Conservation (phyloP, 495 filamentous ascomycete species). For the Corynascus novoguineensis region DNA sequence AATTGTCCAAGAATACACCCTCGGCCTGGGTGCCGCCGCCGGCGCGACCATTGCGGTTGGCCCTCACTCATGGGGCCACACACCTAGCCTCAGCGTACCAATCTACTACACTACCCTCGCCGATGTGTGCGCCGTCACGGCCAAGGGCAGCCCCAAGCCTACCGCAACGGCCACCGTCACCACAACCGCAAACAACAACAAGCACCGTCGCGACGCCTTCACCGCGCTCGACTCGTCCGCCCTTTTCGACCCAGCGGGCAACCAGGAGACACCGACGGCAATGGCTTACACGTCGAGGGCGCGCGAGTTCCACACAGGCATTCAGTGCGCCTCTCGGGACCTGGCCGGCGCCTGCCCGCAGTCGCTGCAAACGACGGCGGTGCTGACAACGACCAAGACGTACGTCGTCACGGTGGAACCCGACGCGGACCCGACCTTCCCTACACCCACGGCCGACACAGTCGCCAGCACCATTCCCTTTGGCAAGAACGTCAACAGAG, state of each 20-base stretch:
- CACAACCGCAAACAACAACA: neutral
- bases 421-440: constrained; percentile 34
- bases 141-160: constrained; percentile 9
- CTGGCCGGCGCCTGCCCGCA: constrained; percentile 45
- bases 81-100: constrained; percentile 40
- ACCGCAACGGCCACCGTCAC: constrained; percentile 21
- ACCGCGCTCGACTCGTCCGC: no score
- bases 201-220: no score
- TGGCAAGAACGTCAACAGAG: neutral
- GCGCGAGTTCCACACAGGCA: constrained; percentile 34
- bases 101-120: constrained; percentile 51
- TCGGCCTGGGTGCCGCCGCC: constrained; percentile 47
- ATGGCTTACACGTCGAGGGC: no score
- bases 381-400: constrained; percentile 30
- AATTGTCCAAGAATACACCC: constrained; percentile 43
- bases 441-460: constrained; percentile 22
- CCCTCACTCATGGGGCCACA: constrained; percentile 45
- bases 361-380: constrained; percentile 39
- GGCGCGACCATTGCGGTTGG: constrained; percentile 45
- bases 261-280: no score
- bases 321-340: constrained; percentile 35
- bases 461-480: constrained; percentile 5
- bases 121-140: constrained; percentile 38
- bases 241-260: no score
- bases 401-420: constrained; percentile 34